Evolutionary conservation across 179 eudicot genomes (phyloP).

Genomic region (Beta lomatogona): DNA sequence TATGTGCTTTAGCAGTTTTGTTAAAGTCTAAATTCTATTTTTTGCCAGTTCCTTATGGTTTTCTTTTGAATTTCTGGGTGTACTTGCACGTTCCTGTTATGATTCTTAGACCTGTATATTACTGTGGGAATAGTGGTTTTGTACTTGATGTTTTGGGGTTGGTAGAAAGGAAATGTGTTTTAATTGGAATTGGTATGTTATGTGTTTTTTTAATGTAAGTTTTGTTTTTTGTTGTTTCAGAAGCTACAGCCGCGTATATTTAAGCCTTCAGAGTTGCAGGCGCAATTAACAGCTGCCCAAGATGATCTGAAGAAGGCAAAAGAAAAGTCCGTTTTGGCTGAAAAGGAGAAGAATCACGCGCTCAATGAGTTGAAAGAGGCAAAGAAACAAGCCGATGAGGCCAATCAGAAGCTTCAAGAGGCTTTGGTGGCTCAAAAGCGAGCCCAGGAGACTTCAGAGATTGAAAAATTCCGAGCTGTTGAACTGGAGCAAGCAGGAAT

Average conservation of each 20-base stretch:
- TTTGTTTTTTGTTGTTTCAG: constrained; percentile 42
- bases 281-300: constrained; percentile 59
- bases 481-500: constrained; percentile 86
- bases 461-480: constrained; percentile 82
- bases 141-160: not conserved
- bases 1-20: not conserved
- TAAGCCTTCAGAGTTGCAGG: constrained; percentile 80
- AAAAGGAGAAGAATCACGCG: constrained; percentile 78
- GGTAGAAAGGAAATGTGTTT: not conserved
- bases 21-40: not conserved
- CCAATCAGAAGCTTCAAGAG: constrained; percentile 74
- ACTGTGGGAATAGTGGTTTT: not conserved
- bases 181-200: not conserved
- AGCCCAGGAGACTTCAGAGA: constrained; percentile 80
- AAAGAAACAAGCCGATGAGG: constrained; percentile 71
- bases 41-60: not conserved
- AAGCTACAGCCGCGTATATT: constrained; percentile 60
- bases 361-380: constrained; percentile 67
- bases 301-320: constrained; percentile 82
- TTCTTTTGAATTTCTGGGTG: not conserved
- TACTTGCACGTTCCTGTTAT: not conserved
- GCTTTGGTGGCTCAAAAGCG: constrained; percentile 81
- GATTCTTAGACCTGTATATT: not conserved
- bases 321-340: constrained; percentile 61
- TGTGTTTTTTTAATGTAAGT: constrained; percentile 17